Evolutionary conservation across 2,329 filamentous ascomycete species (phyloP).

Genomic region (Fusarium haematococcum): DNA sequence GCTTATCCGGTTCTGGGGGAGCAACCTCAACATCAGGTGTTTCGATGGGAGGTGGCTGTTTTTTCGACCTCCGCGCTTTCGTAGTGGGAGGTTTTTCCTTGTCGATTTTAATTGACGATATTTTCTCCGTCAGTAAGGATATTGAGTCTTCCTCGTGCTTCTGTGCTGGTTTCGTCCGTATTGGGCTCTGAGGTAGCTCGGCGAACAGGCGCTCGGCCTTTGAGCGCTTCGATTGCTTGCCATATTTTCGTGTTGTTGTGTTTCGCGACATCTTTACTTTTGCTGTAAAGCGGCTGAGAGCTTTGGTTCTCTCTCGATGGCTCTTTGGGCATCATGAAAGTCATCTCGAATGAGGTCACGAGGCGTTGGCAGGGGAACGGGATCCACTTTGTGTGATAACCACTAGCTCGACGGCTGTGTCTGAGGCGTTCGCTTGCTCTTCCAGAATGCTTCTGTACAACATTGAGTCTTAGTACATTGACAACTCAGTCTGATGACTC

Average conservation of each 20-base stretch:
- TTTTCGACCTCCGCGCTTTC: conserved; percentile 32
- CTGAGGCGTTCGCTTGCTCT: not conserved
- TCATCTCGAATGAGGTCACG: conserved; percentile 7
- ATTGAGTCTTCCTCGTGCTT: conserved; percentile 43
- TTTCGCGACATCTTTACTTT: conserved; percentile 58
- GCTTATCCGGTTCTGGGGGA: conserved; percentile 7
- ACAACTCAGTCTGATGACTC: not conserved
- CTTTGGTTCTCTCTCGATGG: not conserved
- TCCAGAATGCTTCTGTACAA: not conserved
- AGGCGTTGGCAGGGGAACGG: conserved; percentile 44
- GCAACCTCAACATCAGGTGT: conserved; percentile 21
- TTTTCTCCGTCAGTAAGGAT: conserved; percentile 49
- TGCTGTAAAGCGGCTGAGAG: not conserved
- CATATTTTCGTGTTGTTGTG: conserved; percentile 61
- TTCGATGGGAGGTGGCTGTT: not conserved
- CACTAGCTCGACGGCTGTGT: not conserved
- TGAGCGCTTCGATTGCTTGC: conserved; percentile 60
- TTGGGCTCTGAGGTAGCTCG: conserved; percentile 63
- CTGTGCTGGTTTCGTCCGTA: conserved; percentile 47
- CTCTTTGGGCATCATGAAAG: conserved; percentile 5
- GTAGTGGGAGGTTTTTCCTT: conserved; percentile 26
- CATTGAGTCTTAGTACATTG: not conserved
- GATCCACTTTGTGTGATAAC: not conserved
- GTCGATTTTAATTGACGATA: conserved; percentile 48
- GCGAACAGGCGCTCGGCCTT: conserved; percentile 63